Percentiles rank a stretch among this genome's conserved stretches.
These are phyloP conservation scores for Ormosia semicastrata DNA, from an alignment of 306 rosid species.

Conservation along the genomic window DNA sequence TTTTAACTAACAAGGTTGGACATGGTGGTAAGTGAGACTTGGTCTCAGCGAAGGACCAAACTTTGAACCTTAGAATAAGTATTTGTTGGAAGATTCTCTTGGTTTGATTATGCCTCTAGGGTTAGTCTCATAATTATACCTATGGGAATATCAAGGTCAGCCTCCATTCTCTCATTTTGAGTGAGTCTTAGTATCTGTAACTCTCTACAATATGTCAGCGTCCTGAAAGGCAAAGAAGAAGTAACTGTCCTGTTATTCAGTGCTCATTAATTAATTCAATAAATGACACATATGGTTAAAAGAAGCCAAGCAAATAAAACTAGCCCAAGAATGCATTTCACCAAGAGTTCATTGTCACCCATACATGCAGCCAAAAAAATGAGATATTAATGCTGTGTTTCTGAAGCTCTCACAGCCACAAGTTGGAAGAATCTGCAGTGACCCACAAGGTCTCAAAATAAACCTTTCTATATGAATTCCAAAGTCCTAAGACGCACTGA, in stretches of 20 bases:
- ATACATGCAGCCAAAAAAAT: conserved; percentile 13
- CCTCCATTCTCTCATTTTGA: background rate
- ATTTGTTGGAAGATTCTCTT: too few relatives aligned
- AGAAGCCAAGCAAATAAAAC: background rate
- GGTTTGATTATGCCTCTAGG: too few relatives aligned
- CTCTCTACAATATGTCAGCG: background rate
- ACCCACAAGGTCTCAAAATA: conserved; percentile 28
- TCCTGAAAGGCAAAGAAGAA: background rate
- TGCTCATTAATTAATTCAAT: background rate
- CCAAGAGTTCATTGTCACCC: conserved; percentile 3
- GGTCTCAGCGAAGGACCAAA: too few relatives aligned
- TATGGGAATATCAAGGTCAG: too few relatives aligned
- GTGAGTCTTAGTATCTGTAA: too few relatives aligned
- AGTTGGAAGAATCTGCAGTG: conserved; percentile 13
- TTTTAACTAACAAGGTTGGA: too few relatives aligned
- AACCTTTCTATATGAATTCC: conserved; percentile 27
- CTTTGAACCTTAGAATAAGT: too few relatives aligned
- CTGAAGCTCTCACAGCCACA: conserved; percentile 25
- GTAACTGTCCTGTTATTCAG: background rate
- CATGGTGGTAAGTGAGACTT: too few relatives aligned
- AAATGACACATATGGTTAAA: background rate
- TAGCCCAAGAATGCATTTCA: background rate
- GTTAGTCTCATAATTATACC: too few relatives aligned
- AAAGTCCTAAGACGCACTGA: conserved; percentile 6
- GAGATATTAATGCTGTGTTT: conserved; percentile 20